Percentiles rank a stretch among this genome's conserved stretches.
These are phyloP conservation scores for Neckera pumila DNA, from an alignment of 225 moss, liverwort and hornwort species.

Conservation along the genomic window DNA sequence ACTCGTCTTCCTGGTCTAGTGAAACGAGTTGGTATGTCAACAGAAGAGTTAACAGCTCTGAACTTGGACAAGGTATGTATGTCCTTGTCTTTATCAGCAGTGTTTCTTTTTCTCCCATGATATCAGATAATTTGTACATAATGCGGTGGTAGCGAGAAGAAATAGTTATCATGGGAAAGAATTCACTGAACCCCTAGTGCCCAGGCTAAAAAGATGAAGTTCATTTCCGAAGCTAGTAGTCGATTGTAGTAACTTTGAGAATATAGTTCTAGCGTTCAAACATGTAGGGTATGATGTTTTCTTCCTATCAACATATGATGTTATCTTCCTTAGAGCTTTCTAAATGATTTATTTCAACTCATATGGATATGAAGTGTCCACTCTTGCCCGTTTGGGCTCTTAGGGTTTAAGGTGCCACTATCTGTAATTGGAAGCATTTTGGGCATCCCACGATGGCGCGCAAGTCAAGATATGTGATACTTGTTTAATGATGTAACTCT, in stretches of 20 bases:
- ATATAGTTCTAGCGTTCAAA: background rate
- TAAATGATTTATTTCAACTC: background rate
- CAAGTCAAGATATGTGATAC: background rate
- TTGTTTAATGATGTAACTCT: background rate
- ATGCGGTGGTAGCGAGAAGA: background rate
- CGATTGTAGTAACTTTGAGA: background rate
- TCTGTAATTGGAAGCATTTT: background rate
- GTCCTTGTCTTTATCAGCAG: background rate
- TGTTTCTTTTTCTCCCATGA: background rate
- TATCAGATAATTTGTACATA: background rate
- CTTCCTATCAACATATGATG: background rate
- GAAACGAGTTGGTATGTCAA: constrained; percentile 69
- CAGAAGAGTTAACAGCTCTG: constrained; percentile 75
- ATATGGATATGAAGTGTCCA: background rate
- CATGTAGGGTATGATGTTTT: background rate
- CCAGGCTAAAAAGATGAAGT: background rate
- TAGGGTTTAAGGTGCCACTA: background rate
- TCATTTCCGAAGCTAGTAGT: background rate
- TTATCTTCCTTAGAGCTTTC: background rate
- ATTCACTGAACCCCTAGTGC: background rate
- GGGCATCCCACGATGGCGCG: background rate
- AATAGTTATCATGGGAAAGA: background rate
- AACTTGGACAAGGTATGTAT: constrained; percentile 77
- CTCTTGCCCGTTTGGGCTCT: background rate
- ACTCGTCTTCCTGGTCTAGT: constrained; percentile 68